Base-by-base conservation (phyloP, 768 basidiomycete species). In the Lactifluus pinguis region DNA sequence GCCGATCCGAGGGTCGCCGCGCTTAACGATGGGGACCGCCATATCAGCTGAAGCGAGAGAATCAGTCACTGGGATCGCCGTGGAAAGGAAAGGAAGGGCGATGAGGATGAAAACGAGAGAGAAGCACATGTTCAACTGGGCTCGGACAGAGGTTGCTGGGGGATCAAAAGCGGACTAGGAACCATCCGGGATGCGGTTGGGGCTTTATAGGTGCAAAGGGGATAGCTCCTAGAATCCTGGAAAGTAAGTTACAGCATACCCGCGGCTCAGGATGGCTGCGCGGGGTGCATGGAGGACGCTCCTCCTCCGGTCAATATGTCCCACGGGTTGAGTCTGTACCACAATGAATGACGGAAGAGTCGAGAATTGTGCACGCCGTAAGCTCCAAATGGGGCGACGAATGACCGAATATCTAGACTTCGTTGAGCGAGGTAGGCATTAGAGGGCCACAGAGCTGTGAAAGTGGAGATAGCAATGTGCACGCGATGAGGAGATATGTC, bases 1-100 rank as follows among this genome's bases (percentile, higher is more conserved):
- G 8, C 59, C 50, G n/a, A 34, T 38, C 15, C 4, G 19, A 15
- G 19, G 36, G 6, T 11, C 32, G 10, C 38, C 8, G 25, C 45
- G 62, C 50, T 55, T 61, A 9, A 38, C 34, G 15, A 63, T 49
- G 4, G 62, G 59, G 36, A 63, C 15, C 10, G 53, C 11, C 6
- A 53, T n/a, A 36, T 49, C 60, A 6, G 14, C 14, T 7, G 47
- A 29, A n/a, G 34, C 17, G n/a, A 49, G 38, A 2, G 48, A 15
- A 5, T 30, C 7, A 4, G 10, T 29, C 42, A 36, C 11, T 2
- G 59, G 49, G 29, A 3, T 45, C 14, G 62, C 62, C 1, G 53
- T 29, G 4, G 45, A 49, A 34, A 63, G 50, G 38, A 61, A 48
- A 8, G 59, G 44, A n/a, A 61, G 49, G 5, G 62, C 19, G 10